Base-by-base conservation (phyloP, 257 asterid species). In the Solanum paucissectum region DNA sequence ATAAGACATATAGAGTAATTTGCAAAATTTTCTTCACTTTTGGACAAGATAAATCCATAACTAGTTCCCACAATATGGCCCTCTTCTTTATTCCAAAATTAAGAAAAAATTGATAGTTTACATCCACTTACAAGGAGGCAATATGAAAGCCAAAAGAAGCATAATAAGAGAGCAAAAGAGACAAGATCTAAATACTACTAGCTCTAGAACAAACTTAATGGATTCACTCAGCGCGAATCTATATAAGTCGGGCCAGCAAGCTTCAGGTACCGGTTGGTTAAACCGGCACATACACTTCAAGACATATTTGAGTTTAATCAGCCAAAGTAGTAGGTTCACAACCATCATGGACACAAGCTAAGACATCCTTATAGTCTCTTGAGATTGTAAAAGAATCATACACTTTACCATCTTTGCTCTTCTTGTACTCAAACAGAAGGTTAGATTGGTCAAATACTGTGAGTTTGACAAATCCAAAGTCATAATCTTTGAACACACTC, bases 401-500 rank as follows among this genome's bases (percentile, higher is more conserved):
- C 85, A 81, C 68, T 1, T 81, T 29, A 2, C 85, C 85, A 81
- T 81, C 85, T 81, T 10, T 81, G 68, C 68, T 81, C 85, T 81
- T 81, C 85, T 81, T 81, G 68, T 81, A 81, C 68, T 81, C 85
- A 18, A 81, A 81, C 0, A 81, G 42, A 81, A 81, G 68, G 40
- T 25, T 16, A 46, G 85, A 81, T 18, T 81, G 85, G 18, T 81
- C 6, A 81, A 81, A 81, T 81, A 68, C 42, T 46, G 85, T 46
- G 0, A 81, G 85, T 27, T 81, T 81, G 29, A 81, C 85, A 46
- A 81, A 46, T 9, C 85, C 85, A 4, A 0, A 81, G 29, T 81
- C 85, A 46, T 81, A 81, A 81, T 81, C 85, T 46, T 81, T 81
- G 85, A 81, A 81, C 29, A 81, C 42, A 81, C 85, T 81, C 85